Percentiles rank a stretch among this genome's conserved stretches.
These are phyloP conservation scores for Paramarasmius palmivorus DNA, from an alignment of 1,284 basidiomycete genomes.

Conservation along the genomic window DNA sequence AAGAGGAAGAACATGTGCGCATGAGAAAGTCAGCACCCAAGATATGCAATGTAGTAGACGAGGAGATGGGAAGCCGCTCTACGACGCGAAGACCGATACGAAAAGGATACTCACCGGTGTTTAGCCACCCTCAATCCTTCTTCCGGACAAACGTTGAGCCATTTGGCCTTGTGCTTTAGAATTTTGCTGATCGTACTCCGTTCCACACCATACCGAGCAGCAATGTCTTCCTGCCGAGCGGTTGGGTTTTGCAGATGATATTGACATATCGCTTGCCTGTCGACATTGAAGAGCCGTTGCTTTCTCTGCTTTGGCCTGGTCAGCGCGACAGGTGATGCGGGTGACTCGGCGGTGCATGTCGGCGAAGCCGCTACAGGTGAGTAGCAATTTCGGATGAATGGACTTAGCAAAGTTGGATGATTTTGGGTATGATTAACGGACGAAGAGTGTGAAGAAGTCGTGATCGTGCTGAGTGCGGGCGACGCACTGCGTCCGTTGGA, in stretches of 20 bases:
- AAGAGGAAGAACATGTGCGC: neutral
- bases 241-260: slow-evolving; percentile 65
- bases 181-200: slow-evolving; percentile 94
- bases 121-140: slow-evolving; percentile 60
- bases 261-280: slow-evolving; percentile 78
- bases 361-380: slow-evolving; percentile 27
- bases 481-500: slow-evolving; percentile 57
- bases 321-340: slow-evolving; percentile 16
- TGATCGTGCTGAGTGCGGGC: slow-evolving; percentile 60
- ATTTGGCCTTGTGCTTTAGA: slow-evolving; percentile 80
- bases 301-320: slow-evolving; percentile 59
- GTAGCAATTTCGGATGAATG: slow-evolving; percentile 17
- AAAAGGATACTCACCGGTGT: slow-evolving; percentile 50
- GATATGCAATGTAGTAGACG: slow-evolving; percentile 7
- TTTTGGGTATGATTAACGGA: slow-evolving; percentile 16
- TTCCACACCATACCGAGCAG: slow-evolving; percentile 74
- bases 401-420: slow-evolving; percentile 5
- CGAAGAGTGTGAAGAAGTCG: slow-evolving; percentile 42
- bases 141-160: slow-evolving; percentile 69
- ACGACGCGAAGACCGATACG: slow-evolving; percentile 13
- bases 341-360: slow-evolving; percentile 16
- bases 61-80: slow-evolving; percentile 11
- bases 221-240: slow-evolving; percentile 82
- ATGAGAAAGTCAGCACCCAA: slow-evolving; percentile 3
- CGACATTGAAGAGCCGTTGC: slow-evolving; percentile 69